Evolutionary conservation across 2,329 filamentous ascomycete species (phyloP).

Genomic region (Rhexocercosporidium sp.): DNA sequence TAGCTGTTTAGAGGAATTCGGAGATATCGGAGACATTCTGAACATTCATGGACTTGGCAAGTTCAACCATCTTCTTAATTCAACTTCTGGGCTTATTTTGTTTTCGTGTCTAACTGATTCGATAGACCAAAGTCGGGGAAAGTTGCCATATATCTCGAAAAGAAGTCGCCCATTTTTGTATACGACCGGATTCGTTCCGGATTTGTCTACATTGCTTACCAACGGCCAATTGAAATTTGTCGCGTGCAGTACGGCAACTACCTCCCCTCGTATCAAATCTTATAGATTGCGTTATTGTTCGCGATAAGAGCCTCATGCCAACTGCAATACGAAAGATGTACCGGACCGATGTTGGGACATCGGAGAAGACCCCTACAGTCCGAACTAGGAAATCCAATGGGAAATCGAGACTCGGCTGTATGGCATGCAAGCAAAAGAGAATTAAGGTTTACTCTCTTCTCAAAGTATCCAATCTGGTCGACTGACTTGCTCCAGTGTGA

Average conservation of each 20-base stretch:
- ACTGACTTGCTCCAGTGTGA: constrained; percentile 12
- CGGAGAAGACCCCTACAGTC: not conserved
- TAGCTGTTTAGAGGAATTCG: not conserved
- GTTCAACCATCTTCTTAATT: not conserved
- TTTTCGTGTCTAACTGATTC: not conserved
- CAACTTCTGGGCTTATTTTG: not conserved
- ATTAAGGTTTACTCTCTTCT: constrained; percentile 23
- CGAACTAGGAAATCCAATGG: constrained; percentile 22
- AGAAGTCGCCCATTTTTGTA: not conserved
- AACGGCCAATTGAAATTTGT: not conserved
- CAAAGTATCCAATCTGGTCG: not conserved
- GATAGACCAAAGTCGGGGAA: not conserved
- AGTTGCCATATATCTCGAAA: not conserved
- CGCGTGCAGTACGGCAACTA: not conserved
- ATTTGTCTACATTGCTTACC: not conserved
- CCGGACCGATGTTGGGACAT: not conserved
- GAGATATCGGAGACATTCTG: not conserved
- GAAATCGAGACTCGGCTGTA: constrained; percentile 26
- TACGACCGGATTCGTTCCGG: not conserved
- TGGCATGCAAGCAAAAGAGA: constrained; percentile 24
- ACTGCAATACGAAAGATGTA: constrained; percentile 3
- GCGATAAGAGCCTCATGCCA: not conserved
- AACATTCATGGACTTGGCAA: not conserved
- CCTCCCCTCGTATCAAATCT: not conserved
- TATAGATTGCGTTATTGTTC: not conserved